Base-by-base conservation (phyloP, 140 eudicot genomes). In the Flaveria floridana region DNA sequence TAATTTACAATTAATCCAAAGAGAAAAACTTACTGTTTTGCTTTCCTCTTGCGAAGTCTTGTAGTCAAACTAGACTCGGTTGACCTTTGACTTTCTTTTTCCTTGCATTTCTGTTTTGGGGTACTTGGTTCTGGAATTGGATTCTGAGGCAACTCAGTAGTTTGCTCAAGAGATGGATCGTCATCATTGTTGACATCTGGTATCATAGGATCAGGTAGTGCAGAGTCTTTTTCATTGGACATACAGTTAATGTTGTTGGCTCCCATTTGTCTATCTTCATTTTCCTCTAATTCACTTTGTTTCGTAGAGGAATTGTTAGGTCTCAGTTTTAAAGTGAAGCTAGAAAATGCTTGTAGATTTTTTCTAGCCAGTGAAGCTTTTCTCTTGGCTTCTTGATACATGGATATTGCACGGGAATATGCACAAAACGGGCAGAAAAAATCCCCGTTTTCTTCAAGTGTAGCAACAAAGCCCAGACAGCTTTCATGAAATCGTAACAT, bases 401-500 rank as follows among this genome's bases (percentile, higher is more conserved):
- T 76, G 2, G 94, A 82, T 57, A 85, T 80, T 28, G 93, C 91
- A 74, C 72, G 86, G 41, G 88, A 83, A 85, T 90, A 93, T 25
- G 87, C 84, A 81, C 98, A 93, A 68, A 88, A 86, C 0, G 97
- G 96, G 79, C 97, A 93, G 77, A 83, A 88, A 62, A 90, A 90
- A 4, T 78, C 53, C 18, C 79, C 89, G 7, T 46, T 75, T 62
- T 68, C 84, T 76, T 88, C 91, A 67, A 83, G 84, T 18, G 82
- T 82, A 81, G 76, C 68, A 21, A 72, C 83, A 70, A 69, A 75
- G 30, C 84, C 87, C 72, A 88, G 76, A 78, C 98, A 93, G 44
- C 82, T 85, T 79, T 90, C 88, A 44, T 93, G 98, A 83, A 90
- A 80, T 64, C 78, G 80, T 46, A 89, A 65, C 6, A 73, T 77